These are phyloP conservation scores for Hebeloma cylindrosporum DNA, from an alignment of 768 basidiomycete species.

Conservation along the genomic window DNA sequence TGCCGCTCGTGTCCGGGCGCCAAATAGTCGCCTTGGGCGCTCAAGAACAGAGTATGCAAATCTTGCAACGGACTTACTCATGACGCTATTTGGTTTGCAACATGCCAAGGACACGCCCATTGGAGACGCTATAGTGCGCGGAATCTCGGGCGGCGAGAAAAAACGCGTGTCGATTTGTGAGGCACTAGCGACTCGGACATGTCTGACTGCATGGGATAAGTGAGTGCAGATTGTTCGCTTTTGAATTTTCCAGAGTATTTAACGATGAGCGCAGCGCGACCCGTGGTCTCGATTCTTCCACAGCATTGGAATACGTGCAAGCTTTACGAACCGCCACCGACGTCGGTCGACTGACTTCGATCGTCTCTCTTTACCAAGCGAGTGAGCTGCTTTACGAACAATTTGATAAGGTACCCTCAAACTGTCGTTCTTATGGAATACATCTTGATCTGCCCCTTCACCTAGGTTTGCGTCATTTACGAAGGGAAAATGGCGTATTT, in stretches of 20 bases:
- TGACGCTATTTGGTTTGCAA: conserved; percentile 72
- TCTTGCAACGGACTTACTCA: conserved; percentile 50
- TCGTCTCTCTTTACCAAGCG: conserved; percentile 85
- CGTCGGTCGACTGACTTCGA: conserved; percentile 50
- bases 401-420: conserved; percentile 86
- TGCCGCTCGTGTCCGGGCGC: conserved; percentile 66
- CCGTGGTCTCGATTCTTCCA: conserved; percentile 64
- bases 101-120: conserved; percentile 74
- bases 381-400: conserved; percentile 62
- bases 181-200: conserved; percentile 53
- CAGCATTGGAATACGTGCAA: conserved; percentile 71
- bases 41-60: conserved; percentile 45
- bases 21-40: conserved; percentile 49
- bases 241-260: neutral
- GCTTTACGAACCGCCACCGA: conserved; percentile 67
- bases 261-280: conserved; percentile 46
- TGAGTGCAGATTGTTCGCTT: conserved; percentile 26
- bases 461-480: conserved; percentile 75
- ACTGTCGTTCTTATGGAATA: no score
- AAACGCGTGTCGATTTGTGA: conserved; percentile 83
- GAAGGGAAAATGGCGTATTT: conserved; percentile 76
- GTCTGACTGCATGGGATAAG: conserved; percentile 70
- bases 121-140: conserved; percentile 73
- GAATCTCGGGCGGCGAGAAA: conserved; percentile 74
- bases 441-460: no score